Conservation (phyloP, 352 stramenopile genomes). For the Achlya hypogyna region DNA sequence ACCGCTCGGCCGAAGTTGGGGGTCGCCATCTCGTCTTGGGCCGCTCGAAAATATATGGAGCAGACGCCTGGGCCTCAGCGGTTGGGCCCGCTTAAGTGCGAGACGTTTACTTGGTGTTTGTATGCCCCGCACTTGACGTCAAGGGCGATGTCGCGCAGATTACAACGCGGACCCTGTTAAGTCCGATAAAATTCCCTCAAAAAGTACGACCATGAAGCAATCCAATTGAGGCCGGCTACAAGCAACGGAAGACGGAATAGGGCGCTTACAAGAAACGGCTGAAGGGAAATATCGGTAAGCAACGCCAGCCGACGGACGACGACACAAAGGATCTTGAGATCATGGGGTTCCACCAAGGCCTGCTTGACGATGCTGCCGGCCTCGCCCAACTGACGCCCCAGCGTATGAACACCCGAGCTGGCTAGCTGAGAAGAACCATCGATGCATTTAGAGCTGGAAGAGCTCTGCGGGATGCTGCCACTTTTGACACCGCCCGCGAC, state of each 20-base stretch:
- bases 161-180: background rate
- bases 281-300: background rate
- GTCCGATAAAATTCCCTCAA: no score
- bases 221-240: no score
- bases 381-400: background rate
- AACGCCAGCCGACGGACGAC: background rate
- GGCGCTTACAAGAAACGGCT: background rate
- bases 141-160: background rate
- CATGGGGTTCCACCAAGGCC: background rate
- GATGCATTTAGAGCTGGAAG: background rate
- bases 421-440: background rate
- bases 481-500: background rate
- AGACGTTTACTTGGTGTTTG: background rate
- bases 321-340: background rate
- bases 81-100: background rate
- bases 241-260: background rate
- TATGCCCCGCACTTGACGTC: background rate
- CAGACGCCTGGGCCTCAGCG: background rate
- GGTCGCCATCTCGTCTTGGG: constrained; percentile 48
- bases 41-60: constrained; percentile 11
- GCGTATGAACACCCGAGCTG: background rate
- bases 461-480: constrained; percentile 11
- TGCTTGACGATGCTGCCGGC: background rate
- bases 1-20: constrained; percentile 61
- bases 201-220: no score